A percentile compares a stretch with the other conserved stretches of the same genome.
Evolutionary conservation across 2,329 filamentous ascomycete genomes (phyloP).

Genomic region (Furcasterigmium sp.): DNA sequence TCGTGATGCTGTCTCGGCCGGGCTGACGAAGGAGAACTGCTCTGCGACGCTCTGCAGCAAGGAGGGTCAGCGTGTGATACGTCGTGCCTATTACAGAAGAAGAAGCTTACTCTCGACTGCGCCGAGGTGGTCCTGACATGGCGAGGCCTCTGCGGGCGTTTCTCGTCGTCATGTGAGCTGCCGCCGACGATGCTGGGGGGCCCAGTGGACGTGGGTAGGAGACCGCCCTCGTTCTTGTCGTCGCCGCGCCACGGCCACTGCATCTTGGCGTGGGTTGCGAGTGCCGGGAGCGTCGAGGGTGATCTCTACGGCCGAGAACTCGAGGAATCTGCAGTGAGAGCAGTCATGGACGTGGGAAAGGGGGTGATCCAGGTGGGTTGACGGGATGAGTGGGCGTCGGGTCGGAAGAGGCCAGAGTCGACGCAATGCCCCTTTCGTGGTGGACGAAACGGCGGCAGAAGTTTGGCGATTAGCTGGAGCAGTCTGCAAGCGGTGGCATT

Average conservation of each 20-base stretch:
- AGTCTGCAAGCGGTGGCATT: not conserved
- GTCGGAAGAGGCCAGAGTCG: not conserved
- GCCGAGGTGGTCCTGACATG: slow-evolving; percentile 47
- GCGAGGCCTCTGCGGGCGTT: slow-evolving; percentile 26
- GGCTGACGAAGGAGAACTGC: slow-evolving; percentile 62
- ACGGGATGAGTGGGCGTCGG: not conserved
- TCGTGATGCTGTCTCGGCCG: slow-evolving; percentile 70
- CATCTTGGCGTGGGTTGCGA: slow-evolving; percentile 20
- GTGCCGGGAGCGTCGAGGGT: not conserved
- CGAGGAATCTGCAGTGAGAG: not conserved
- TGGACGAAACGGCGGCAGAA: not conserved
- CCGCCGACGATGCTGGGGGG: slow-evolving; percentile 24
- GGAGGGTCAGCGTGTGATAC: too few relatives aligned
- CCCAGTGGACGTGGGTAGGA: slow-evolving; percentile 28
- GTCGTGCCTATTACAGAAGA: too few relatives aligned
- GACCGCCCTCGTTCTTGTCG: slow-evolving; percentile 20
- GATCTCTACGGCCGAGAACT: not conserved
- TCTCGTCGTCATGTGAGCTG: slow-evolving; percentile 14
- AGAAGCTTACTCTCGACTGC: slow-evolving; percentile 51
- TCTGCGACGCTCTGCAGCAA: slow-evolving; percentile 55
- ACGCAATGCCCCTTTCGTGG: not conserved
- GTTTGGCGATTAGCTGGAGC: not conserved
- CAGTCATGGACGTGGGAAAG: not conserved
- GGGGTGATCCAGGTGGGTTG: not conserved
- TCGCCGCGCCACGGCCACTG: slow-evolving; percentile 29